phyloP scores from a whole-genome alignment of 2,329 filamentous ascomycete genomes.

The Sporothrix curviconia region DNA sequence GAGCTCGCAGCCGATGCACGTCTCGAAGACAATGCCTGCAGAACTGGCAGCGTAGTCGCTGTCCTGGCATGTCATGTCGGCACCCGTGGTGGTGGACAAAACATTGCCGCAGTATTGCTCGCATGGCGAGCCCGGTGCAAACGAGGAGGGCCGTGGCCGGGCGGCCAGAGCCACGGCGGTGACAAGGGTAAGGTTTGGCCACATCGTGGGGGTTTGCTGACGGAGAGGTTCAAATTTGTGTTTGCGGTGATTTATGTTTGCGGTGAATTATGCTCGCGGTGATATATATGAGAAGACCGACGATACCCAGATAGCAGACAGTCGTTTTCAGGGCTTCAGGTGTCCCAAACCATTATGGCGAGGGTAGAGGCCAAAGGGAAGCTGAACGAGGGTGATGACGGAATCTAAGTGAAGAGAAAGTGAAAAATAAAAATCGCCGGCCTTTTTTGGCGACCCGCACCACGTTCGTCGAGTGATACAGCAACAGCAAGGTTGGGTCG shows the following conservation, averaged over 20 bases:
- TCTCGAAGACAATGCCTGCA: conserved; percentile 43
- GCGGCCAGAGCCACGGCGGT: conserved; percentile 16
- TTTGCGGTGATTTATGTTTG: neutral
- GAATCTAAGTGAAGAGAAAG: neutral
- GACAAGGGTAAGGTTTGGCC: conserved; percentile 17
- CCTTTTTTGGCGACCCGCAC: neutral
- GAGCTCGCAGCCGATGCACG: conserved; percentile 47
- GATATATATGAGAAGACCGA: neutral
- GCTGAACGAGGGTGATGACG: neutral
- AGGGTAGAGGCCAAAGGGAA: neutral
- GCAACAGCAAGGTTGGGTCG: neutral
- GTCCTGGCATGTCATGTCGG: conserved; percentile 45
- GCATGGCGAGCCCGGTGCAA: conserved; percentile 43
- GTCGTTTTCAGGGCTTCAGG: neutral
- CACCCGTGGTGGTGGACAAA: conserved; percentile 36
- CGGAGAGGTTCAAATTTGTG: neutral
- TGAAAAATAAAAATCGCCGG: neutral
- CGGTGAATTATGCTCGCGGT: neutral
- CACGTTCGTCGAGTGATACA: conserved; percentile 7
- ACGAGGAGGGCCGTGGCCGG: conserved; percentile 34
- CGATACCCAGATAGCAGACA: neutral
- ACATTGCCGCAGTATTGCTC: conserved; percentile 47
- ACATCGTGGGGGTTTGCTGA: conserved; percentile 10
- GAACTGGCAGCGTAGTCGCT: conserved; percentile 30
- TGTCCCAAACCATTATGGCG: neutral